Conservation (phyloP, 1,139 yeast genomes). For the Taiozyma onychis region DNA sequence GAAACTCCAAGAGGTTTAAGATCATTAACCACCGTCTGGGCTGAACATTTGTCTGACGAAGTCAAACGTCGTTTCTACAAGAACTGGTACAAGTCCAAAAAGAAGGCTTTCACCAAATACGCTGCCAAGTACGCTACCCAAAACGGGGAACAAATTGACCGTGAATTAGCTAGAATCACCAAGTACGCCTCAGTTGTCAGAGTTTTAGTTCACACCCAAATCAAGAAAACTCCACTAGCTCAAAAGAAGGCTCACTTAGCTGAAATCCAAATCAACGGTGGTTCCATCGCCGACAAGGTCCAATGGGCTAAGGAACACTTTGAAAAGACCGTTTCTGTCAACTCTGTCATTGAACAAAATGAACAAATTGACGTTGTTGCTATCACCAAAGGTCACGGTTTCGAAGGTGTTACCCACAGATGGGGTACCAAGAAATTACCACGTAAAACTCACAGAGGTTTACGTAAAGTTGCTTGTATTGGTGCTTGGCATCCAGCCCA, state of each 20-base stretch:
- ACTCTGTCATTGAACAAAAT: conserved; percentile 95
- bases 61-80: conserved; percentile 99
- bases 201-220: conserved; percentile 98
- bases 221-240: conserved; percentile 97
- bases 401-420: conserved; percentile 99
- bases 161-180: conserved; percentile 97
- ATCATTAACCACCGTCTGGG: conserved; percentile 99
- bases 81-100: conserved; percentile 99
- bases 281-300: conserved; percentile 95
- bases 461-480: conserved; percentile 99
- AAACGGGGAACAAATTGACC: conserved; percentile 83
- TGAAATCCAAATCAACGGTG: conserved; percentile 99
- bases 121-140: conserved; percentile 92
- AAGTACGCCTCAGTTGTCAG: conserved; percentile 99
- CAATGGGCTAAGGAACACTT: conserved; percentile 99
- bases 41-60: conserved; percentile 99
- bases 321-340: conserved; percentile 96
- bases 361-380: conserved; percentile 98
- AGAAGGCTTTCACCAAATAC: conserved; percentile 99
- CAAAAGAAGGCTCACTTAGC: conserved; percentile 99
- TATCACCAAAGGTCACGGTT: conserved; percentile 99
- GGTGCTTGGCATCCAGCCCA: conserved; percentile 99
- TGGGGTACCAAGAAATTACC: conserved; percentile 99
- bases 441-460: conserved; percentile 99
- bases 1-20: conserved; percentile 99